phyloP scores from a whole-genome alignment of 1,284 basidiomycete genomes.

The Sphagnurus paluster region DNA sequence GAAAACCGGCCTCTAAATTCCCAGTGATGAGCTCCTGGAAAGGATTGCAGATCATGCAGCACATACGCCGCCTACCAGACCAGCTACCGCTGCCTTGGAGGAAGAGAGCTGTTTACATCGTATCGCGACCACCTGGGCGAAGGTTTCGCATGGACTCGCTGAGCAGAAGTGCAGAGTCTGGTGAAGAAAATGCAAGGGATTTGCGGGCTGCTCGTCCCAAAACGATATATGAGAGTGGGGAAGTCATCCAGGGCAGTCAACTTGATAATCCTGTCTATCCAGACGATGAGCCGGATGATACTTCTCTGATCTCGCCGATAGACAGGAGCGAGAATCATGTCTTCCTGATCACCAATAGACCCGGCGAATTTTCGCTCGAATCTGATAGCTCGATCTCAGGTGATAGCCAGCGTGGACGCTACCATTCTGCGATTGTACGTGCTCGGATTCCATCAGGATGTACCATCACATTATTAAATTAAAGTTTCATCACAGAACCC shows the following conservation, averaged over 20 bases:
- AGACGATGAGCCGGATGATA: conserved; percentile 12
- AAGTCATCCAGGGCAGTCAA: conserved; percentile 1
- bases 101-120: conserved; percentile 12
- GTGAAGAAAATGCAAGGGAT: conserved; percentile 4
- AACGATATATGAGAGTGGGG: conserved; percentile 15
- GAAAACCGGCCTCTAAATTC: conserved; percentile 4
- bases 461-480: too few species aligned
- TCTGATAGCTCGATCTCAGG: conserved; percentile 24
- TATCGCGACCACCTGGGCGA: conserved; percentile 5
- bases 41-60: conserved; percentile 12
- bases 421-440: too few species aligned
- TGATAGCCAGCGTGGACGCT: too few species aligned
- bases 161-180: conserved; percentile 13
- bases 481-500: too few species aligned
- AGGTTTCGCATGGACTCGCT: conserved; percentile 20
- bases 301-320: conserved; percentile 12
- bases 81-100: conserved; percentile 15
- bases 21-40: conserved; percentile 7
- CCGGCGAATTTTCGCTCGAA: conserved; percentile 22
- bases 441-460: too few species aligned
- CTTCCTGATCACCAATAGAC: conserved; percentile 24
- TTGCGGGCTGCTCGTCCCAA: conserved; percentile 10
- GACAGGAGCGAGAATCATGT: conserved; percentile 19
- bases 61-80: conserved; percentile 15
- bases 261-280: neutral